Conservation (phyloP, 768 basidiomycete species). For the Tylopilus plumbeoviolaceoides region DNA sequence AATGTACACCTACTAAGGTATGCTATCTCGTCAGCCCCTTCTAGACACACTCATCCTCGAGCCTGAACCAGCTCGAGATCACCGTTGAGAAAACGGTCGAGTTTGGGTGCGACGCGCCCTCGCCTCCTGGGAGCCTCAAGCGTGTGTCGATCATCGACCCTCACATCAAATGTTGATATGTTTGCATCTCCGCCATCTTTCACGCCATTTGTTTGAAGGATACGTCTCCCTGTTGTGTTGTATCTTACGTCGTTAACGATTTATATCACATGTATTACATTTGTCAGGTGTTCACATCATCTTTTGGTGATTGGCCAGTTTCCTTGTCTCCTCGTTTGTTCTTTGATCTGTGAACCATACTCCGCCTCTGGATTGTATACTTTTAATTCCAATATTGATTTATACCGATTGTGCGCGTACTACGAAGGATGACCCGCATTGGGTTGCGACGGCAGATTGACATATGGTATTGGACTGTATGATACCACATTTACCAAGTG, state of each 20-base stretch:
- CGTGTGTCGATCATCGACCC: conserved; percentile 9
- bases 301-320: not conserved
- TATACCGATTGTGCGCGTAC: not conserved
- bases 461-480: too few relatives aligned
- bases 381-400: not conserved
- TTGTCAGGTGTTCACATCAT: not conserved
- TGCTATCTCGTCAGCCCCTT: not conserved
- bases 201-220: not conserved
- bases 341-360: not conserved
- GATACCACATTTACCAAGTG: too few relatives aligned
- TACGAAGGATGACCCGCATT: too few relatives aligned
- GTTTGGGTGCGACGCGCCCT: conserved; percentile 17
- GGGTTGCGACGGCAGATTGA: too few relatives aligned
- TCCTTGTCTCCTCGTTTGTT: not conserved
- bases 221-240: not conserved
- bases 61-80: conserved; percentile 23
- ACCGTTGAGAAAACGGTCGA: conserved; percentile 29
- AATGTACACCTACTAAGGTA: conserved; percentile 18
- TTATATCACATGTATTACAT: not conserved
- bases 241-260: not conserved
- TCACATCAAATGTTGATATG: not conserved
- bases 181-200: not conserved
- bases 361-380: not conserved
- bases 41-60: not conserved
- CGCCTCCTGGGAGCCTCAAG: not conserved